phyloP scores from a whole-genome alignment of 768 basidiomycete genomes.

The Auricularia sp. region DNA sequence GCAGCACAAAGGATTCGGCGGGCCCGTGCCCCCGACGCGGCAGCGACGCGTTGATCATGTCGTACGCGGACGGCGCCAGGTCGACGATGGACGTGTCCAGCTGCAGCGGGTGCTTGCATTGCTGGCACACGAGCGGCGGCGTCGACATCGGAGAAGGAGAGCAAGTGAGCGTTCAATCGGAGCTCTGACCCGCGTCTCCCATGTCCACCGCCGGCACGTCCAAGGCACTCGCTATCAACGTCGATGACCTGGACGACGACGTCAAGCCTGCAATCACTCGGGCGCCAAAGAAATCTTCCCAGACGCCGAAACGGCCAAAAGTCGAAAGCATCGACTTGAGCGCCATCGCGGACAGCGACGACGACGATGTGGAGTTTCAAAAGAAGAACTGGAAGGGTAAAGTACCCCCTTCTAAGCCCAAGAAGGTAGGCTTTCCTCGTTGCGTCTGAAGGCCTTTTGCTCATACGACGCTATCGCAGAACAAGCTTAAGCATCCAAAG shows the following conservation, averaged over 20 bases:
- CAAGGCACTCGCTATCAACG: neutral
- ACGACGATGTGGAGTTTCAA: neutral
- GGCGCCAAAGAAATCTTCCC: neutral
- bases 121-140: slow-evolving; percentile 49
- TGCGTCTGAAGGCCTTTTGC: too few species aligned
- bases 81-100: slow-evolving; percentile 88
- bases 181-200: neutral
- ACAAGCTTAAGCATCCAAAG: too few species aligned
- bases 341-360: neutral
- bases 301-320: too few species aligned
- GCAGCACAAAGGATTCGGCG: slow-evolving; percentile 83
- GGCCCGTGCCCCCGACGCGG: slow-evolving; percentile 49
- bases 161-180: neutral
- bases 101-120: slow-evolving; percentile 87
- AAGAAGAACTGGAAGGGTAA: neutral
- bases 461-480: too few species aligned
- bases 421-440: neutral
- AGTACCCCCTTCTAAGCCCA: neutral
- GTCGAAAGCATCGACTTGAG: too few species aligned
- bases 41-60: slow-evolving; percentile 65
- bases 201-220: neutral
- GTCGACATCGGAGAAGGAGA: neutral
- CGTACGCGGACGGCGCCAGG: slow-evolving; percentile 77
- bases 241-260: neutral
- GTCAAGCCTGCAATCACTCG: neutral